phyloP scores from a whole-genome alignment of 768 basidiomycete genomes.

The Lentinula detonsa region DNA sequence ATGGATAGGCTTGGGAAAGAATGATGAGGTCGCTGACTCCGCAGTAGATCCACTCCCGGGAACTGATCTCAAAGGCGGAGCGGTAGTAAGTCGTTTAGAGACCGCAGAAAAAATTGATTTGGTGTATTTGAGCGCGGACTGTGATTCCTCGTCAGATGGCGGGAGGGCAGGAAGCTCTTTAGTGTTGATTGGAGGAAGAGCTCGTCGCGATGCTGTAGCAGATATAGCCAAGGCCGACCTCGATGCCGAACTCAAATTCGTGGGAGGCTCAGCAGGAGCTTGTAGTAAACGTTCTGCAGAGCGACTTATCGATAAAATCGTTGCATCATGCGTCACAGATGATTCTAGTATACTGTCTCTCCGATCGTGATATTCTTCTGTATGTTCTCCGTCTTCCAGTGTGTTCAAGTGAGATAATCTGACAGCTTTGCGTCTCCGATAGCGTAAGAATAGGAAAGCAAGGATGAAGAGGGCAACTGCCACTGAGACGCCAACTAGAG shows the following conservation, averaged over 20 bases:
- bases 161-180: slow-evolving; percentile 1
- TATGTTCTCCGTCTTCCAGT: not conserved
- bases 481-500: not conserved
- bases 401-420: not conserved
- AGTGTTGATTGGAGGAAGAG: not conserved
- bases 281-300: not conserved
- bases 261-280: not conserved
- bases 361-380: not conserved
- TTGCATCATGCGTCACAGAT: not conserved
- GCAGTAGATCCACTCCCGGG: not conserved
- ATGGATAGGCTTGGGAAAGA: not conserved
- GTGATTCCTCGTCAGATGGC: not conserved
- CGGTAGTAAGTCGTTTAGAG: not conserved
- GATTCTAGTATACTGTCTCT: not conserved
- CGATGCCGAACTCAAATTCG: not conserved
- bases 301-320: not conserved
- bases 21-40: slow-evolving; percentile 1
- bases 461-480: not conserved
- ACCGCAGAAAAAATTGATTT: not conserved
- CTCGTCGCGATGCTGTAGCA: not conserved
- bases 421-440: not conserved
- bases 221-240: not conserved
- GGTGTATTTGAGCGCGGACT: not conserved
- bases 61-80: not conserved
- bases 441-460: not conserved